Evolutionary conservation across 129 eudicot species (phyloP).

Genomic region (Chrysanthemum makinoi): DNA sequence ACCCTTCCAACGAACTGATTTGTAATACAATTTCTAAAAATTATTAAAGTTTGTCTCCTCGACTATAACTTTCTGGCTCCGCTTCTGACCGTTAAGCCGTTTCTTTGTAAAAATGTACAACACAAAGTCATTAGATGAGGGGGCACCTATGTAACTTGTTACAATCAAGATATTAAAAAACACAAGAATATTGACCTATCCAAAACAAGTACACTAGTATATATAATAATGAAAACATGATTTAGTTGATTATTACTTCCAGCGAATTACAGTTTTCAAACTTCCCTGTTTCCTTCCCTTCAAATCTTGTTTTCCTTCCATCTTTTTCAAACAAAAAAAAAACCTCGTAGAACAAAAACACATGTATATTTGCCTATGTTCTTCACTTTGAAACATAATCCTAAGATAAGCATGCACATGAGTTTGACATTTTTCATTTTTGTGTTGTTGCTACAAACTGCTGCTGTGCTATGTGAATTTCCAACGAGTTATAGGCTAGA

Average conservation of each 20-base stretch:
- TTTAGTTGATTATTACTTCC: slow-evolving; percentile 22
- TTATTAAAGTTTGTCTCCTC: too few species aligned
- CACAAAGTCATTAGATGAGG: not conserved
- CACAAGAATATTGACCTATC: not conserved
- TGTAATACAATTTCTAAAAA: too few species aligned
- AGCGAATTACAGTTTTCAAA: slow-evolving; percentile 39
- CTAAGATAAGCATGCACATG: slow-evolving; percentile 15
- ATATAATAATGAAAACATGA: slow-evolving; percentile 8
- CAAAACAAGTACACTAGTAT: slow-evolving; percentile 20
- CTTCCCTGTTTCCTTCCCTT: slow-evolving; percentile 22
- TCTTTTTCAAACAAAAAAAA: not conserved
- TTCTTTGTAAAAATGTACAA: too few species aligned
- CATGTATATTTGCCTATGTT: not conserved
- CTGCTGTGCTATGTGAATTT: slow-evolving; percentile 35
- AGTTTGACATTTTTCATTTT: slow-evolving; percentile 23
- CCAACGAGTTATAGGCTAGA: slow-evolving; percentile 58
- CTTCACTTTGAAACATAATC: not conserved
- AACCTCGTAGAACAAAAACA: not conserved
- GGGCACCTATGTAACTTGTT: slow-evolving; percentile 9
- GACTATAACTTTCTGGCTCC: too few species aligned
- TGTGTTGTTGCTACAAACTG: slow-evolving; percentile 25
- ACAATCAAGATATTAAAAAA: not conserved
- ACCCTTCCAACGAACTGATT: too few species aligned
- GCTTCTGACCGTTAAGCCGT: too few species aligned
- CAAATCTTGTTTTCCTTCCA: not conserved